phyloP scores from a whole-genome alignment of 148 eudicot genomes.

The Arctostaphylos glauca region DNA sequence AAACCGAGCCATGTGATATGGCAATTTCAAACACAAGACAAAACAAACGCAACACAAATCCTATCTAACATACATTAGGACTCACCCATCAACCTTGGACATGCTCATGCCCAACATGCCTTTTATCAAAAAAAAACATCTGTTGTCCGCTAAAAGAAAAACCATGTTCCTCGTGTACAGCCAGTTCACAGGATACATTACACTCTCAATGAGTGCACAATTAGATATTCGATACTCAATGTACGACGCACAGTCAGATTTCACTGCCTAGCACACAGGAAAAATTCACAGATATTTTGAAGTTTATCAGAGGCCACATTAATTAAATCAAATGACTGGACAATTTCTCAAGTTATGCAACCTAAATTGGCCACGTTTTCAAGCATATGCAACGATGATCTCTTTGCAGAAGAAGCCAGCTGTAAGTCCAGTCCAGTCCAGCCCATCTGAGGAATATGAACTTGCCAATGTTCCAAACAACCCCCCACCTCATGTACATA shows the following conservation, averaged over 20 bases:
- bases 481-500: too few relatives aligned
- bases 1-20: neutral
- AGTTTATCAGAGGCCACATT: neutral
- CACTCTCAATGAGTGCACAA: neutral
- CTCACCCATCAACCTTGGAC: neutral
- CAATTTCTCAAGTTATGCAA: neutral
- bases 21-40: neutral
- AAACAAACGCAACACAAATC: neutral
- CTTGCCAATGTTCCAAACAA: neutral
- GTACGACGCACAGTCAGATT: neutral
- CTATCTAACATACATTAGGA: neutral
- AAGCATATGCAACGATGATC: neutral
- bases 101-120: neutral
- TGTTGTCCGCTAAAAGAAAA: neutral
- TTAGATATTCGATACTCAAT: neutral
- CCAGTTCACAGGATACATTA: neutral
- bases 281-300: neutral
- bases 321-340: neutral
- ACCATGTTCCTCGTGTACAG: neutral
- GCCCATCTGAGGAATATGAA: neutral
- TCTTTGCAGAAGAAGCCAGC: neutral
- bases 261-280: neutral
- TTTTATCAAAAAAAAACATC: neutral
- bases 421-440: neutral
- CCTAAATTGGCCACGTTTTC: neutral